Percentiles rank a stretch among this genome's conserved stretches.
Evolutionary conservation across 805 yeast genomes (phyloP).

Genomic region (Zygosaccharomyces pseudorouxii): DNA sequence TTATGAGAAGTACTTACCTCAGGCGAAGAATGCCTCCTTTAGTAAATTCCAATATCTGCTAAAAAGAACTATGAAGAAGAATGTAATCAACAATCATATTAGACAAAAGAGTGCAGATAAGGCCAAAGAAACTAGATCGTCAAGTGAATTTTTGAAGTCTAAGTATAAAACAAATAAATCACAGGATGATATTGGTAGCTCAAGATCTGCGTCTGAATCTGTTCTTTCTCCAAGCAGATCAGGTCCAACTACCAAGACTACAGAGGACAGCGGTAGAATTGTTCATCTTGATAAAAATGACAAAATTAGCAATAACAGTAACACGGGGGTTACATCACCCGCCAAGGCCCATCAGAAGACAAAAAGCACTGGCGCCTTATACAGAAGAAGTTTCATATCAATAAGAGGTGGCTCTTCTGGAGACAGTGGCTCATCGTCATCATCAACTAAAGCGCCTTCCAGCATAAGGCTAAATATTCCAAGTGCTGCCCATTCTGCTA

Average conservation of each 20-base stretch:
- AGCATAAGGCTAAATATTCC: constrained; percentile 30
- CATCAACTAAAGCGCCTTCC: constrained; percentile 13
- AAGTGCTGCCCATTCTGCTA: constrained; percentile 23
- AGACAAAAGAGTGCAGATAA: constrained; percentile 23
- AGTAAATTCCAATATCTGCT: constrained; percentile 52
- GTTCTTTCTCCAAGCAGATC: constrained; percentile 10
- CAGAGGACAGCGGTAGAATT: neutral
- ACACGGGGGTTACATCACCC: constrained; percentile 7
- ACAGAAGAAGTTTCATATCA: constrained; percentile 35
- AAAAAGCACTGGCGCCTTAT: constrained; percentile 32
- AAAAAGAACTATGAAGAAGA: constrained; percentile 42
- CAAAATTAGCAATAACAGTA: constrained; percentile 1
- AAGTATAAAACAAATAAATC: constrained; percentile 11
- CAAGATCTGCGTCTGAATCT: constrained; percentile 33
- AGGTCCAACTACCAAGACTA: neutral
- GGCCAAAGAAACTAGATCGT: constrained; percentile 22
- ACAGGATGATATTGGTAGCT: constrained; percentile 14
- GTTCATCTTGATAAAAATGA: constrained; percentile 4
- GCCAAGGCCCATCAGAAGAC: constrained; percentile 26
- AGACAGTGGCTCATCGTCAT: constrained; percentile 2
- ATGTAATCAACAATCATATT: constrained; percentile 28
- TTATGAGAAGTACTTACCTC: constrained; percentile 38
- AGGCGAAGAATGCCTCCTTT: constrained; percentile 48
- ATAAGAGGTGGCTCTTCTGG: constrained; percentile 26
- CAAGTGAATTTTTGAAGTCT: constrained; percentile 28